phyloP scores from a whole-genome alignment of 495 filamentous ascomycete genomes.

The Penicillium waksmanii region DNA sequence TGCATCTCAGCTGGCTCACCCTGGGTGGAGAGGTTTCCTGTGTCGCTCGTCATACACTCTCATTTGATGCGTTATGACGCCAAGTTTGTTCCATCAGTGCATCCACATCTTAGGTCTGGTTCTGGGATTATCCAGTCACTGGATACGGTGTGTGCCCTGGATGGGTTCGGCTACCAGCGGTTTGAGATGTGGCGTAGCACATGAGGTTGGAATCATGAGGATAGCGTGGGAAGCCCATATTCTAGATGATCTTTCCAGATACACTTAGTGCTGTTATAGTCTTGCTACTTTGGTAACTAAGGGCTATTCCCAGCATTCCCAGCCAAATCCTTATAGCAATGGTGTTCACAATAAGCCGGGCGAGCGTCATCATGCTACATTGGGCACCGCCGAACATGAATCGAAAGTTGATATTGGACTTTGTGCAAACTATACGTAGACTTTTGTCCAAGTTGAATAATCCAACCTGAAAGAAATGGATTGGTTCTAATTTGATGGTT shows the following conservation, averaged over 20 bases:
- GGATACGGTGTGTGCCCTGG: conserved; percentile 7
- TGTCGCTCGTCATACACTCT: background rate
- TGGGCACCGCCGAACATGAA: background rate
- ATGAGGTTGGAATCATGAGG: conserved; percentile 5
- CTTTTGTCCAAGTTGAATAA: background rate
- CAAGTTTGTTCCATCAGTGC: conserved; percentile 16
- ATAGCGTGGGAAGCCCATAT: background rate
- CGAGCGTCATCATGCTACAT: background rate
- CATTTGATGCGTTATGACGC: conserved; percentile 6
- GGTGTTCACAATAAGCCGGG: conserved; percentile 3
- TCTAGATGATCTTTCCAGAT: background rate
- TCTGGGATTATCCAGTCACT: conserved; percentile 11
- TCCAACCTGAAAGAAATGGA: too few species aligned
- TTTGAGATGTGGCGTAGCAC: conserved; percentile 14
- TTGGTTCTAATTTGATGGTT: background rate
- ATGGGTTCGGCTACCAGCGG: conserved; percentile 15
- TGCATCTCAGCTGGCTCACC: conserved; percentile 15
- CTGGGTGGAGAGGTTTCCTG: background rate
- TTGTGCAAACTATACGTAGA: background rate
- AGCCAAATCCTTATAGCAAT: background rate
- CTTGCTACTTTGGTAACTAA: conserved; percentile 5
- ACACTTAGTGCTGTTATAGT: conserved; percentile 12
- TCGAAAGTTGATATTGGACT: background rate
- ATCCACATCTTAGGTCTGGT: conserved; percentile 9
- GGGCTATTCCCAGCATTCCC: background rate